Evolutionary conservation across 176 grass and related monocot species (phyloP).

Genomic region (Secale cereale): DNA sequence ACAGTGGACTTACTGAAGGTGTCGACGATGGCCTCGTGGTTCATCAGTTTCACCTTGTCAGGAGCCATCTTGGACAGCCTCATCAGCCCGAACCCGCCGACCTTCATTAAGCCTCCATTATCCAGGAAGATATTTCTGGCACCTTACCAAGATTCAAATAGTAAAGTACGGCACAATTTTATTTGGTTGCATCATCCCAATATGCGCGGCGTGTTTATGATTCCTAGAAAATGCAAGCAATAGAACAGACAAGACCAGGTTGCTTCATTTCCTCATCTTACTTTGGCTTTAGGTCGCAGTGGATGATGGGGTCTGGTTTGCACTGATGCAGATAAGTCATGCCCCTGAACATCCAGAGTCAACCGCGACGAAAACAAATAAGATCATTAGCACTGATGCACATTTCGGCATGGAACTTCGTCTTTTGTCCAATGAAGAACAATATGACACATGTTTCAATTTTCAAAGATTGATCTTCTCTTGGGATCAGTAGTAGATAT

Average conservation of each 20-base stretch:
- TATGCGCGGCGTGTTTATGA: conserved; percentile 18
- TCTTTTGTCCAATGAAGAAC: not conserved
- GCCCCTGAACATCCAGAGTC: conserved; percentile 54
- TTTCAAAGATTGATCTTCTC: not conserved
- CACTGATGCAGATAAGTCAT: conserved; percentile 98
- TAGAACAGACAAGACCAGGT: not conserved
- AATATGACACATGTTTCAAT: not conserved
- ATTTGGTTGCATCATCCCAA: not conserved
- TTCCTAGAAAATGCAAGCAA: not conserved
- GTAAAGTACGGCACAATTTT: conserved; percentile 51
- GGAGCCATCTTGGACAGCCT: conserved; percentile 48
- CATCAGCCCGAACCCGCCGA: conserved; percentile 70
- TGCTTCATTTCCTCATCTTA: conserved; percentile 78
- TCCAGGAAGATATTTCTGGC: conserved; percentile 99
- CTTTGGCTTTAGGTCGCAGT: conserved; percentile 97
- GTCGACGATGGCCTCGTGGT: conserved; percentile 45
- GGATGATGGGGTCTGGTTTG: conserved; percentile 95
- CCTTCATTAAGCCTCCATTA: conserved; percentile 75
- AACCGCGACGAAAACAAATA: not conserved
- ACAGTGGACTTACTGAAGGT: conserved; percentile 63
- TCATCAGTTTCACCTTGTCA: conserved; percentile 54
- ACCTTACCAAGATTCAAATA: conserved; percentile 94
- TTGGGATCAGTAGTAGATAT: not conserved
- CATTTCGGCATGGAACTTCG: not conserved
- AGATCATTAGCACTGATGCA: not conserved